Conservation (phyloP, 192 early-diverging fungal species). For the Linnemannia schmuckeri region DNA sequence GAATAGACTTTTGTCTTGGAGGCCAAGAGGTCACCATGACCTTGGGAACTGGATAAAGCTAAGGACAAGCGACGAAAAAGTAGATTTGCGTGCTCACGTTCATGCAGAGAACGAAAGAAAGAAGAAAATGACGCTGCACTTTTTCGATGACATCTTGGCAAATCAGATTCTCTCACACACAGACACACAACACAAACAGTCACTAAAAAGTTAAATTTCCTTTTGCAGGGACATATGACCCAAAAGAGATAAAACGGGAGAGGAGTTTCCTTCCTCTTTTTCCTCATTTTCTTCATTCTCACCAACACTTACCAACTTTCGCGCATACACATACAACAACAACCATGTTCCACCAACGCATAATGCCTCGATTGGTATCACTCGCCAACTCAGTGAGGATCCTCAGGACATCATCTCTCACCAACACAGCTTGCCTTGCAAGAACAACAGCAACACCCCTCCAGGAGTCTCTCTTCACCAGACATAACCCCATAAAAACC, state of each 20-base stretch:
- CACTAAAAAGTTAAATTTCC: too few relatives aligned
- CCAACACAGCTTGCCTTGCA: neutral
- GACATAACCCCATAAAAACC: neutral
- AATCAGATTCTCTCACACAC: neutral
- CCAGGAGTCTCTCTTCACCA: slow-evolving; percentile 11
- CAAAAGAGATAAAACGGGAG: neutral
- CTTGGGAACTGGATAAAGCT: neutral
- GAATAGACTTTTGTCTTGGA: too few relatives aligned
- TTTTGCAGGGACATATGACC: neutral
- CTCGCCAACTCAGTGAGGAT: slow-evolving; percentile 15
- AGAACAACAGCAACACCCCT: neutral
- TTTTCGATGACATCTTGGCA: neutral
- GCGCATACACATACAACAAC: neutral
- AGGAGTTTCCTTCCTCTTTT: neutral
- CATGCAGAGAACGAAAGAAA: neutral
- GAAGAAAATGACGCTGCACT: neutral
- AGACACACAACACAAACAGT: neutral
- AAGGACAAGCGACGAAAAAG: neutral
- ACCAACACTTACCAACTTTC: neutral
- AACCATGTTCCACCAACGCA: neutral
- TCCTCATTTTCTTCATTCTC: neutral
- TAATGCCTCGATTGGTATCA: slow-evolving; percentile 2
- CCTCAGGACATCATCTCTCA: neutral
- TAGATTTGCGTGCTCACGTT: neutral
- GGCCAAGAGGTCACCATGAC: too few relatives aligned